Percentiles rank a stretch among this genome's conserved stretches.
These are phyloP conservation scores for Brassica carinata DNA, from an alignment of 345 rosid genomes.

Conservation along the genomic window DNA sequence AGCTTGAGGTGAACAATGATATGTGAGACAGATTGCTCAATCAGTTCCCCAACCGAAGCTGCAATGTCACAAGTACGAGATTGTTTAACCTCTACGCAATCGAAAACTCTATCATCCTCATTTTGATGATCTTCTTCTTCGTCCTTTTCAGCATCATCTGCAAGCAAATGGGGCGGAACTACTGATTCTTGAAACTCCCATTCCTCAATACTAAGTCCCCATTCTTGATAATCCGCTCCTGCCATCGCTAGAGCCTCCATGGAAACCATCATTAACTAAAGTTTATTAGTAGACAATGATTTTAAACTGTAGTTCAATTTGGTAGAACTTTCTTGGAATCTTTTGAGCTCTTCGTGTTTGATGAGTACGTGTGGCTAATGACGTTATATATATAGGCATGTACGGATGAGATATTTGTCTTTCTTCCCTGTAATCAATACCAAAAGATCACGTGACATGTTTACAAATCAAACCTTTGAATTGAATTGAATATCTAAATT, in stretches of 20 bases:
- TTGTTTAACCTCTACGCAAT: not conserved
- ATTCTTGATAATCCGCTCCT: slow-evolving; percentile 40
- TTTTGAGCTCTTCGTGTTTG: slow-evolving; percentile 7
- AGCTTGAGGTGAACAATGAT: slow-evolving; percentile 24
- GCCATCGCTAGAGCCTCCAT: slow-evolving; percentile 59
- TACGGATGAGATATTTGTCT: not conserved
- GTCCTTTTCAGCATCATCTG: slow-evolving; percentile 22
- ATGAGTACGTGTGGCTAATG: slow-evolving; percentile 30
- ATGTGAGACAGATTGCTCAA: not conserved
- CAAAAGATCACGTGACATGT: slow-evolving; percentile 28
- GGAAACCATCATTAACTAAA: slow-evolving; percentile 38
- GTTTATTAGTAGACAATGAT: not conserved
- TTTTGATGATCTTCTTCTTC: slow-evolving; percentile 6
- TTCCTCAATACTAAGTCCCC: slow-evolving; percentile 41
- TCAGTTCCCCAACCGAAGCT: slow-evolving; percentile 9
- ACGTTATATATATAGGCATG: slow-evolving; percentile 16
- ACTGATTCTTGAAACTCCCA: slow-evolving; percentile 42
- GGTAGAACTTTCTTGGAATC: not conserved
- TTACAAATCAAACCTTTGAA: slow-evolving; percentile 19
- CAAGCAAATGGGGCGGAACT: slow-evolving; percentile 41
- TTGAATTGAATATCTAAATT: slow-evolving; percentile 9
- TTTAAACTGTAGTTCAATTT: slow-evolving; percentile 15
- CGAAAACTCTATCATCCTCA: slow-evolving; percentile 5
- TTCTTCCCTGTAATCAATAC: not conserved
- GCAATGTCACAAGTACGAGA: slow-evolving; percentile 12